phyloP scores from a whole-genome alignment of 2,329 filamentous ascomycete genomes.

The Sporothrix protearum region DNA sequence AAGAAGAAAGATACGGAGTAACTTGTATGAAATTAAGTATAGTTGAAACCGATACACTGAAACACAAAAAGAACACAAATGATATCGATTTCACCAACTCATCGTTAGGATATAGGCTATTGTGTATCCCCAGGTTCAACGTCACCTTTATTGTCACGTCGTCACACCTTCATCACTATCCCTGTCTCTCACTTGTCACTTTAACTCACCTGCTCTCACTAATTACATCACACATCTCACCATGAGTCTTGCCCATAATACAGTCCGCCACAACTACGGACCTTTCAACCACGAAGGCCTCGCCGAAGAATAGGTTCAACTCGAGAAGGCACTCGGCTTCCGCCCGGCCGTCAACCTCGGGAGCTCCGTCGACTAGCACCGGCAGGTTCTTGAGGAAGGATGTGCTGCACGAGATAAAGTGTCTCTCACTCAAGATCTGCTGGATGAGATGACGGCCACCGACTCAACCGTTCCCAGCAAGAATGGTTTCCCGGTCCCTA shows the following conservation, averaged over 20 bases:
- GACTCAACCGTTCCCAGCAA: not conserved
- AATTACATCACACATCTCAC: not conserved
- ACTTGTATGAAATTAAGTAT: not conserved
- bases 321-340: slow-evolving; percentile 16
- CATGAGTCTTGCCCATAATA: not conserved
- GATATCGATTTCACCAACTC: not conserved
- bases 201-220: not conserved
- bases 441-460: not conserved
- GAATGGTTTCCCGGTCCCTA: not conserved
- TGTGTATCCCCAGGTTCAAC: not conserved
- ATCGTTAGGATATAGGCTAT: not conserved
- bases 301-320: slow-evolving; percentile 5
- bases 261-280: not conserved
- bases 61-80: not conserved
- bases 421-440: not conserved
- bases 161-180: not conserved
- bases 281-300: not conserved
- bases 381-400: not conserved
- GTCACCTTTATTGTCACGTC: not conserved
- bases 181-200: not conserved
- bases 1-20: not conserved
- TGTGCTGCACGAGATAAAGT: not conserved
- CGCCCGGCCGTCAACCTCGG: slow-evolving; percentile 11
- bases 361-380: not conserved
- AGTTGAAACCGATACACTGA: not conserved